Base-by-base conservation (phyloP, 768 basidiomycete genomes). In the Lactarius hengduanensis region DNA sequence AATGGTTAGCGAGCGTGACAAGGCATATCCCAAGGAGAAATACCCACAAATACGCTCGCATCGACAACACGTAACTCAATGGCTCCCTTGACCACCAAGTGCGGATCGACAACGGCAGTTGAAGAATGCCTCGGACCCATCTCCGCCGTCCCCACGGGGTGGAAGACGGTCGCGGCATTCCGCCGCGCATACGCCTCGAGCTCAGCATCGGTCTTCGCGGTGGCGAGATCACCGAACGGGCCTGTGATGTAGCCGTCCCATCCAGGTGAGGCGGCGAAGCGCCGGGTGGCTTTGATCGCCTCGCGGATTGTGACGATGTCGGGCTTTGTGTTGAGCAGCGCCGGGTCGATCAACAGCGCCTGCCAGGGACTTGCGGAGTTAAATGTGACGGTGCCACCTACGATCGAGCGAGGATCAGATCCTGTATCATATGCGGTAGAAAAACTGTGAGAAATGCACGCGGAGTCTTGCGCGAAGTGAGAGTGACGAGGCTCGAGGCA, bases 41-140 rank as follows among this genome's bases (percentile, higher is more conserved):
- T 18, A 56, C 70, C 57, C 57, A 71, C 71, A 53, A 74, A 67
- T 26, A 73, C 68, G 34, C 70, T 71, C 9, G 71, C 71, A 61
- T 82, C 80, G 20, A 81, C 79, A 45, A 82, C 71, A 8, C 81
- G 75, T n/a, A 82, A 63, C 7, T 78, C 80, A 3, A 43, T 62
- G 0, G 74, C 72, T 5, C 76, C 75, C 66, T 81, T 80, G 6
- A 81, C 74, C 5, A 63, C 68, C 34, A 82, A 70, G 61, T 79
- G 72, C 4, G 71, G 65, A 59, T 72, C 66, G 5, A 73, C 67
- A 41, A 73, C 73, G 36, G 69, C 68, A 26, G 15, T 50, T 1
- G 47, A 45, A 11, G 61, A 64, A 4, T 60, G 16, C 15, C 16
- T 11, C 2, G 62, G n/a, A 2, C 62, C 65, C 70, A 74, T 74